Conservation (phyloP, 768 basidiomycete genomes). For the Kwoniella heveanensis region DNA sequence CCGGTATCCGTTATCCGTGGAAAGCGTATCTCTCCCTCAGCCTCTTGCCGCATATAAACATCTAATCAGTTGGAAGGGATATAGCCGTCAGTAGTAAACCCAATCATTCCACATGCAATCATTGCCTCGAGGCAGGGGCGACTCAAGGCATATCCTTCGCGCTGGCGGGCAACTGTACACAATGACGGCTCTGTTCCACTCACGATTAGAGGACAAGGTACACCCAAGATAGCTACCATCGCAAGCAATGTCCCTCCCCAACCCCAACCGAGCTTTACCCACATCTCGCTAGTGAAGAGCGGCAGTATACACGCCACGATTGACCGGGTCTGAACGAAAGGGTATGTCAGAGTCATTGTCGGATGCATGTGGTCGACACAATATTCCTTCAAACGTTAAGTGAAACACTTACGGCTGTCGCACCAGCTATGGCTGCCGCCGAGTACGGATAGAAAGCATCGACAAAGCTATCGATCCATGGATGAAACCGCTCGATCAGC, state of each 20-base stretch:
- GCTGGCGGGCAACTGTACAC: no score
- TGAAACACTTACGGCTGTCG: conserved; percentile 47
- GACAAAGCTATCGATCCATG: conserved; percentile 36
- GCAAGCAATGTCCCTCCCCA: conserved; percentile 48
- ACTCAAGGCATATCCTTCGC: no score
- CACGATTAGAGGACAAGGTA: conserved; percentile 49
- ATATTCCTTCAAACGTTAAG: no score
- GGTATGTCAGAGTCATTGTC: neutral
- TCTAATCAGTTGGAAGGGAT: no score
- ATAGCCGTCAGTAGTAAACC: no score
- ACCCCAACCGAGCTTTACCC: conserved; percentile 47
- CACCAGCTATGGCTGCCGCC: conserved; percentile 46
- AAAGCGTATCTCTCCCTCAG: conserved; percentile 25
- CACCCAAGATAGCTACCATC: conserved; percentile 33
- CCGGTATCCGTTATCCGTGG: conserved; percentile 12
- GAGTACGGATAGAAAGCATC: conserved; percentile 54
- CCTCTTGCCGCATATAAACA: conserved; percentile 23
- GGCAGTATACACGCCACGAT: conserved; percentile 43
- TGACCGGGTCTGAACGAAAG: conserved; percentile 25
- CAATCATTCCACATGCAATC: no score
- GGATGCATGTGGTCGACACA: no score
- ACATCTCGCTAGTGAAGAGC: conserved; percentile 42
- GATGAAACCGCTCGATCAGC: neutral
- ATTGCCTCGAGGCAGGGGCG: neutral
- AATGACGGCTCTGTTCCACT: conserved; percentile 1